A percentile compares a stretch with the other conserved stretches of the same genome.
Evolutionary conservation across 208 protist genomes (phyloP).

Genomic region (Trichomonas tenax): DNA sequence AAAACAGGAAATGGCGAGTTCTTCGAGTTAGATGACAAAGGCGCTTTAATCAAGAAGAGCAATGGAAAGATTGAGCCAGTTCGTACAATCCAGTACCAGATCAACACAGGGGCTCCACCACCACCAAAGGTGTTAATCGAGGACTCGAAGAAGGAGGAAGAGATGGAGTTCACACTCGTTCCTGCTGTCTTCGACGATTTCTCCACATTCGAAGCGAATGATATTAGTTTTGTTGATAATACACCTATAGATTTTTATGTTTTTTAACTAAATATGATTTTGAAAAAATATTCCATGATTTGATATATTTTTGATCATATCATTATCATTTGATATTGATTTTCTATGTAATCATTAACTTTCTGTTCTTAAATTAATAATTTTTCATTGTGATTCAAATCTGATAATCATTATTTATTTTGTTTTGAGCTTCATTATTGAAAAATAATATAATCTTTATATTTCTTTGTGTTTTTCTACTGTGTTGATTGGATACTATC

Average conservation of each 20-base stretch:
- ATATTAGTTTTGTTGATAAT: neutral
- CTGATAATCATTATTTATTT: too few species aligned
- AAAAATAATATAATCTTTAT: too few species aligned
- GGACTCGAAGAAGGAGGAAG: neutral
- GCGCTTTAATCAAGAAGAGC: neutral
- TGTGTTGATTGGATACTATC: too few species aligned
- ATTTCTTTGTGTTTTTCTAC: too few species aligned
- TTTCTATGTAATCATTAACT: too few species aligned
- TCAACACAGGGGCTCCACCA: neutral
- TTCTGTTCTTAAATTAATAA: too few species aligned
- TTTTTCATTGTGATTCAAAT: too few species aligned
- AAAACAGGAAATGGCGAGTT: neutral
- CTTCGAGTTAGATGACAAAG: neutral
- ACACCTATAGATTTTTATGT: neutral
- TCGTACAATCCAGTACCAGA: neutral
- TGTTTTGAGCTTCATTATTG: too few species aligned
- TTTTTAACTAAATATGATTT: neutral
- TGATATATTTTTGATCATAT: too few species aligned
- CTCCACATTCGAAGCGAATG: neutral
- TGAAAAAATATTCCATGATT: too few species aligned
- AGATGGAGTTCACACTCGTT: neutral
- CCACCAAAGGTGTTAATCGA: neutral
- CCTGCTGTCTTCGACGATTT: neutral
- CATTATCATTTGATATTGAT: too few species aligned
- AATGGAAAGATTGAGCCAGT: neutral